Conservation (phyloP, 2,329 filamentous ascomycete species). For the Dothideomycetes sp. region DNA sequence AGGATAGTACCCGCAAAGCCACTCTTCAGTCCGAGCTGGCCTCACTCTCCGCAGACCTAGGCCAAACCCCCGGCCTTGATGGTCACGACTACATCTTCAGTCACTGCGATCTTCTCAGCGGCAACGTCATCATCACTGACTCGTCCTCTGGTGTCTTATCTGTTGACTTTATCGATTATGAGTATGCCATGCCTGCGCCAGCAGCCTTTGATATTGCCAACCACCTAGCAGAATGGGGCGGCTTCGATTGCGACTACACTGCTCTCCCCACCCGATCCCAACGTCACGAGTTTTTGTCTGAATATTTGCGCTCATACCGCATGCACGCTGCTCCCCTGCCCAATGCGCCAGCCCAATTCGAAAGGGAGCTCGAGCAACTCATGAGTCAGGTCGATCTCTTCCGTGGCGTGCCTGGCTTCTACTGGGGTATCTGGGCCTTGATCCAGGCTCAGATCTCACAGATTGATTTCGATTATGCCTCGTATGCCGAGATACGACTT, state of each 20-base stretch:
- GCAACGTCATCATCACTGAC: slow-evolving; percentile 71
- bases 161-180: slow-evolving; percentile 92
- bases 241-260: slow-evolving; percentile 86
- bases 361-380: slow-evolving; percentile 57
- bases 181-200: slow-evolving; percentile 89
- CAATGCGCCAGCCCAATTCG: slow-evolving; percentile 21
- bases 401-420: slow-evolving; percentile 81
- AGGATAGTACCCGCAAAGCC: slow-evolving; percentile 56
- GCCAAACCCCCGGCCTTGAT: slow-evolving; percentile 66
- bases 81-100: slow-evolving; percentile 76
- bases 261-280: slow-evolving; percentile 69
- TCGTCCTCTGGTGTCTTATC: slow-evolving; percentile 11
- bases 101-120: slow-evolving; percentile 91
- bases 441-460: slow-evolving; percentile 91
- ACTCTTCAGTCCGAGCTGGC: slow-evolving; percentile 64
- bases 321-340: slow-evolving; percentile 18
- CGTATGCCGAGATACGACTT: slow-evolving; percentile 75
- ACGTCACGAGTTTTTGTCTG: slow-evolving; percentile 67
- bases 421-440: slow-evolving; percentile 86
- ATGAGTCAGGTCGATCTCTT: slow-evolving; percentile 75
- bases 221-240: slow-evolving; percentile 97
- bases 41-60: slow-evolving; percentile 58
- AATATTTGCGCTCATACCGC: slow-evolving; percentile 68
- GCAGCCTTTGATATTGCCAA: slow-evolving; percentile 95
- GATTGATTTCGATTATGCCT: slow-evolving; percentile 94